Base-by-base conservation (phyloP, 805 yeast species). In the Pichia membranifaciens region DNA sequence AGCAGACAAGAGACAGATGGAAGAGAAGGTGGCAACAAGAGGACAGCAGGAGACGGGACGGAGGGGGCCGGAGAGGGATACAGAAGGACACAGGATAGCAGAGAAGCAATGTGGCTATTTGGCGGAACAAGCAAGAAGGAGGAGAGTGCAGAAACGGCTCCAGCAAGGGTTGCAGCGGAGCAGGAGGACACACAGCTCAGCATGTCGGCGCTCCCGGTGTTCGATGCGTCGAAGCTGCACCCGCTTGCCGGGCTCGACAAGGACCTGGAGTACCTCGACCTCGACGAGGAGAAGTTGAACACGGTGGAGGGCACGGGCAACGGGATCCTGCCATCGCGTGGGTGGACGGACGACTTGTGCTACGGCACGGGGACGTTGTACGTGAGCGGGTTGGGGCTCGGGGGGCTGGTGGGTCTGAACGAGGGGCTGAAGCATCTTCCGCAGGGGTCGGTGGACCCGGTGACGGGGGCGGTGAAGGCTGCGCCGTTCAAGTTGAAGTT, bases 311-410 rank as follows among this genome's bases (percentile, higher is more conserved):
- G 96, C 35, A 79, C 95, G 1, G 59, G 64, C 16, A 88, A 87
- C 61, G 95, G 96, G 49, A 65, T 91, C 50, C 77, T 93, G 53
- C 96, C 99, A 23, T 85, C 95, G n/a, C 82, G 97, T 71, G 96
- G 95, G 58, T 93, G 96, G 95, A 78, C 89, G 15, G 99, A 93
- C 66, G 98, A 93, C 70, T 75, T 93, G 54, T 89, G 97, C 76
- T 93, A 93, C 68, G 99, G 99, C 57, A 85, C 98, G 10, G 99
- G 99, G 68, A 82, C 96, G 6, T 88, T 89, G 44, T 93, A 93
- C 64, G 74, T 93, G 56, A 57, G 85, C 29, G 95, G 96, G 38
- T 75, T 93, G 55, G 95, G 95, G 32, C 51, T 80, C 38, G 99
- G 99, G 68, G 99, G 99, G 51, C 69, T 82, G 13, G 84, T 81